phyloP scores from a whole-genome alignment of 768 basidiomycete species.

The Pisolithus sp. region DNA sequence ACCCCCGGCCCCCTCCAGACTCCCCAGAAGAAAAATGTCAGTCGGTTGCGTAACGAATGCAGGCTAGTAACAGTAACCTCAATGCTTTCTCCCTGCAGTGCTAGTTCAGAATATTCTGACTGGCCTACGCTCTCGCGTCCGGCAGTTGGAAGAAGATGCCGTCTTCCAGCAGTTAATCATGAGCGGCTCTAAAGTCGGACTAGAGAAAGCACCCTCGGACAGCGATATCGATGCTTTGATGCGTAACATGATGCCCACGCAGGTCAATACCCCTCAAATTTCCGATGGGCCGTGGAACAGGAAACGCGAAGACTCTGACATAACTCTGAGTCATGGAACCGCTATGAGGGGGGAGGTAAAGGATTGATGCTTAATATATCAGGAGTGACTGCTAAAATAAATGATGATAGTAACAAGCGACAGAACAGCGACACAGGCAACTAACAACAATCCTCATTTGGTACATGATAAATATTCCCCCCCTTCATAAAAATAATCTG shows the following conservation, averaged over 20 bases:
- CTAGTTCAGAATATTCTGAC: slow-evolving; percentile 33
- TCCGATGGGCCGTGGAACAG: slow-evolving; percentile 28
- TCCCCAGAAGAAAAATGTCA: slow-evolving; percentile 36
- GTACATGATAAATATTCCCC: slow-evolving; percentile 24
- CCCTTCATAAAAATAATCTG: slow-evolving; percentile 51
- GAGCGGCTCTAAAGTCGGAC: slow-evolving; percentile 30
- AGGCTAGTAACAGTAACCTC: neutral
- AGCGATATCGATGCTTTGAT: slow-evolving; percentile 36
- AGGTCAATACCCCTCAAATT: slow-evolving; percentile 13
- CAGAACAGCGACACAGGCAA: neutral
- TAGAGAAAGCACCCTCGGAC: slow-evolving; percentile 31
- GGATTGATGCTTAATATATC: slow-evolving; percentile 5
- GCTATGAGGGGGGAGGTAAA: slow-evolving; percentile 24
- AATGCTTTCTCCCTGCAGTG: slow-evolving; percentile 16
- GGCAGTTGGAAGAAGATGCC: slow-evolving; percentile 39
- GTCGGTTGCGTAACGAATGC: slow-evolving; percentile 8
- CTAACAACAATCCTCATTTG: neutral
- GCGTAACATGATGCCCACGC: slow-evolving; percentile 32
- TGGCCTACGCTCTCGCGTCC: slow-evolving; percentile 31
- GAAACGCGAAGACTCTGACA: slow-evolving; percentile 4
- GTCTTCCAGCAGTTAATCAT: slow-evolving; percentile 34
- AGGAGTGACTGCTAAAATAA: neutral
- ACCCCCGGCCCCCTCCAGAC: slow-evolving; percentile 22
- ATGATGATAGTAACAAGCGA: neutral
- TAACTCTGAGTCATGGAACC: slow-evolving; percentile 18